Evolutionary conservation across 345 rosid genomes (phyloP), one percentile per base, ranked within the genome.

Genomic region (Populus pruinosa): DNA sequence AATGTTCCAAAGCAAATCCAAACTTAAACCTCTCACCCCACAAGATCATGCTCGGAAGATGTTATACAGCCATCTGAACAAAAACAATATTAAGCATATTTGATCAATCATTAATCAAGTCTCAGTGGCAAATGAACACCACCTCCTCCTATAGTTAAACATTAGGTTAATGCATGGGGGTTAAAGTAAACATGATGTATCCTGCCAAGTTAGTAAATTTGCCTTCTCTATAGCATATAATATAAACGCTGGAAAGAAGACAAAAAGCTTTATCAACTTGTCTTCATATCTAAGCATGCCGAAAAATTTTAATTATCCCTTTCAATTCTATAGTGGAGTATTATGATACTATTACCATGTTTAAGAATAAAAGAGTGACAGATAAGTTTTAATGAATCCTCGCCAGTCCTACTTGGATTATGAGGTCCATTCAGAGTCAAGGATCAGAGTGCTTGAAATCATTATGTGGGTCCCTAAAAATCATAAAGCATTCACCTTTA

Each of bases 361-460:
- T 8, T 33, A 33, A 29, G 38, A 71, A 36, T 27, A 31, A 18
- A 13, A 59, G 20, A 56, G 76, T 72, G n/a, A 72, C 36, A 41
- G 17, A 23, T 1, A 4, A 39, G 59, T 33, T 44, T 35, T 67
- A 53, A 55, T 65, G 43, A 70, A 66, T 41, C 20, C 31, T 23
- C 31, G 35, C 5, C 8, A 20, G 23, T 39, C 70, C 33, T 76
- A 14, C 41, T 27, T 18, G 67, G 62, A 65, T 44, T 31, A 10
- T 36, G 43, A 61, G 61, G 62, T 53, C 83, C 62, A 50, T 38
- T 25, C 12, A 5, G 16, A 71, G 72, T 78, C 66, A 70, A 72
- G 71, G 47, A 63, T 39, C 64, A 71, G 71, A 62, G 82, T 70
- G 88, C 77, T 61, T 47, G 66, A 72, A 73, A 82, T 82, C 69